phyloP scores from a whole-genome alignment of 345 rosid genomes.

The Ceriops decandra region DNA sequence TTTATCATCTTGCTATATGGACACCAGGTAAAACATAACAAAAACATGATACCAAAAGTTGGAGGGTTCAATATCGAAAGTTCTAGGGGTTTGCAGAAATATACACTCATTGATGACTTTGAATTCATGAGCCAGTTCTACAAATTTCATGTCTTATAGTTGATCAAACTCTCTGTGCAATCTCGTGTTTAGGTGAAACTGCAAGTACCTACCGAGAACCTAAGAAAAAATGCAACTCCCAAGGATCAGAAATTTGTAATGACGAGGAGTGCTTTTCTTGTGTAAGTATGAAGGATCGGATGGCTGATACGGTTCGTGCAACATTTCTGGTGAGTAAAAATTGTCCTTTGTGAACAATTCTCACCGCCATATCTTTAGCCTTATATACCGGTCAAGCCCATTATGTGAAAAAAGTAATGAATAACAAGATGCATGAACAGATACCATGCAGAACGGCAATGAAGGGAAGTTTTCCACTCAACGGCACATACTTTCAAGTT shows the following conservation, averaged over 20 bases:
- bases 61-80: too few species aligned
- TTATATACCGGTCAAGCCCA: too few species aligned
- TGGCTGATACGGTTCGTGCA: constrained; percentile 71
- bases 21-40: constrained; percentile 63
- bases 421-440: constrained; percentile 31
- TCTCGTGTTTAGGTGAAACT: constrained; percentile 61
- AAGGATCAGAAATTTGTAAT: constrained; percentile 49
- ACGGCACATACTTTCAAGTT: constrained; percentile 96
- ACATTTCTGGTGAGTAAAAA: constrained; percentile 67
- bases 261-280: constrained; percentile 71
- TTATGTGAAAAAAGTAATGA: too few species aligned
- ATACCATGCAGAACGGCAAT: constrained; percentile 95
- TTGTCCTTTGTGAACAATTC: background rate
- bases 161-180: too few species aligned
- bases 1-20: constrained; percentile 93
- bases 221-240: constrained; percentile 50
- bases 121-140: too few species aligned
- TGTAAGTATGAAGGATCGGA: constrained; percentile 59
- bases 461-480: constrained; percentile 95
- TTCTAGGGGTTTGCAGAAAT: too few species aligned
- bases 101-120: too few species aligned
- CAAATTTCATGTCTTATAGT: too few species aligned
- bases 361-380: too few species aligned
- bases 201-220: constrained; percentile 65
- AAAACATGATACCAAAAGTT: background rate